Conservation (phyloP, 345 rosid species). For the Trapa bicornis region DNA sequence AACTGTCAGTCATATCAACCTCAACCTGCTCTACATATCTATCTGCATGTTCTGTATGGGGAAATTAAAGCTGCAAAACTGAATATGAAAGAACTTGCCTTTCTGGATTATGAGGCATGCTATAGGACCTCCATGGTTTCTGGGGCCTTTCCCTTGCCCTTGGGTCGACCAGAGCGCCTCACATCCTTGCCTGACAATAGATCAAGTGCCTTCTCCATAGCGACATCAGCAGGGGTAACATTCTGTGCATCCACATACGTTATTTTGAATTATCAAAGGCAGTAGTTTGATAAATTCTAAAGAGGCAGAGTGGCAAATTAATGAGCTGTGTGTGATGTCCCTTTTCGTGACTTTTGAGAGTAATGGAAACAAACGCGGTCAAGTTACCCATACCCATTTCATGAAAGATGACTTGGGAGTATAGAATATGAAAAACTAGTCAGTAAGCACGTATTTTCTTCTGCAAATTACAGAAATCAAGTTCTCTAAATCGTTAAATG, state of each 20-base stretch:
- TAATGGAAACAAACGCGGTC: background rate
- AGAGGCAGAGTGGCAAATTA: background rate
- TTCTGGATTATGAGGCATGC: background rate
- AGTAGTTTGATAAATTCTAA: background rate
- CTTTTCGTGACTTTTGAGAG: background rate
- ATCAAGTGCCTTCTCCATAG: conserved; percentile 64
- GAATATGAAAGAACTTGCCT: background rate
- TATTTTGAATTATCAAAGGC: background rate
- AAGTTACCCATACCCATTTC: too few relatives aligned
- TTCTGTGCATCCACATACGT: conserved; percentile 30
- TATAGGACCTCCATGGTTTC: conserved; percentile 21
- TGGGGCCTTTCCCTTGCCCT: conserved; percentile 30
- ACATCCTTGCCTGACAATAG: conserved; percentile 51
- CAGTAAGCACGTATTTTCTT: too few relatives aligned
- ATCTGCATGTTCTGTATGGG: background rate
- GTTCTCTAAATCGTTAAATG: too few relatives aligned
- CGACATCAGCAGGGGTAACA: conserved; percentile 41
- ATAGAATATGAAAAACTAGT: too few relatives aligned
- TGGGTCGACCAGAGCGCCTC: conserved; percentile 59
- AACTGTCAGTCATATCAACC: too few relatives aligned
- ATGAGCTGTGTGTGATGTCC: background rate
- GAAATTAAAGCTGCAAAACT: background rate
- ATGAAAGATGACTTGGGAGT: too few relatives aligned
- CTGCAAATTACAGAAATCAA: too few relatives aligned
- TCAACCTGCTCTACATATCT: background rate